phyloP scores from a whole-genome alignment of 2,329 filamentous ascomycete genomes.

The Cercospora sojina region DNA sequence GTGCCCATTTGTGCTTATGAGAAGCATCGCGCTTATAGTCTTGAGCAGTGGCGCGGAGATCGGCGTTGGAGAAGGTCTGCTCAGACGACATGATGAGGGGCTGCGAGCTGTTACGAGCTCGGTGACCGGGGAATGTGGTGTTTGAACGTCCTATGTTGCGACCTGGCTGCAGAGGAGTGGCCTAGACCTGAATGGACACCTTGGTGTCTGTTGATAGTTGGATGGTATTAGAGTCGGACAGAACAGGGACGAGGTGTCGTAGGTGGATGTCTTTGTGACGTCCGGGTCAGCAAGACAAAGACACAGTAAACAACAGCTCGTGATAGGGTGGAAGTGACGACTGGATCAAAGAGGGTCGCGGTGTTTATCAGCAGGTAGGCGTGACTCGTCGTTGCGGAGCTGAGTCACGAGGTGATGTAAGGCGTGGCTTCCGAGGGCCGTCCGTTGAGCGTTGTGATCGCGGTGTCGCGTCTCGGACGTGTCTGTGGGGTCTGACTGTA shows the following conservation, averaged over 20 bases:
- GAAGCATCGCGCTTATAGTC: conserved; percentile 54
- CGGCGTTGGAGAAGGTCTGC: conserved; percentile 49
- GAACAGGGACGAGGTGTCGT: not conserved
- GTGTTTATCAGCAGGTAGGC: conserved; percentile 19
- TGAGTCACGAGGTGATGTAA: conserved; percentile 15
- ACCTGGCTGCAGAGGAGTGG: conserved; percentile 7
- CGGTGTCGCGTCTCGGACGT: conserved; percentile 13
- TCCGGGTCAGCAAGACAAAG: not conserved
- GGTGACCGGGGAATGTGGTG: conserved; percentile 11
- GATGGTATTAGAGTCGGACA: conserved; percentile 1
- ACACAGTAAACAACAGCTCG: conserved; percentile 6
- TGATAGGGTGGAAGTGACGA: conserved; percentile 18
- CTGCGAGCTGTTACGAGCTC: not conserved
- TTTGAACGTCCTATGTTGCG: conserved; percentile 12
- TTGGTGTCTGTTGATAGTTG: conserved; percentile 22
- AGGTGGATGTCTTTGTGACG: conserved; percentile 17
- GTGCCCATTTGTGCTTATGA: conserved; percentile 53
- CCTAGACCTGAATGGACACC: conserved; percentile 24
- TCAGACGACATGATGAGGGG: conserved; percentile 45
- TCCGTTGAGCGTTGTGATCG: not conserved
- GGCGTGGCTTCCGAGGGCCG: conserved; percentile 9
- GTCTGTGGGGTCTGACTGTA: conserved; percentile 5
- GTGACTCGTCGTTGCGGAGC: conserved; percentile 18
- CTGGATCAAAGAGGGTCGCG: conserved; percentile 21
- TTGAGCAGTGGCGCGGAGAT: conserved; percentile 56